Evolutionary conservation across 2,329 filamentous ascomycete genomes (phyloP).

Genomic region (Botrytis fragariae): DNA sequence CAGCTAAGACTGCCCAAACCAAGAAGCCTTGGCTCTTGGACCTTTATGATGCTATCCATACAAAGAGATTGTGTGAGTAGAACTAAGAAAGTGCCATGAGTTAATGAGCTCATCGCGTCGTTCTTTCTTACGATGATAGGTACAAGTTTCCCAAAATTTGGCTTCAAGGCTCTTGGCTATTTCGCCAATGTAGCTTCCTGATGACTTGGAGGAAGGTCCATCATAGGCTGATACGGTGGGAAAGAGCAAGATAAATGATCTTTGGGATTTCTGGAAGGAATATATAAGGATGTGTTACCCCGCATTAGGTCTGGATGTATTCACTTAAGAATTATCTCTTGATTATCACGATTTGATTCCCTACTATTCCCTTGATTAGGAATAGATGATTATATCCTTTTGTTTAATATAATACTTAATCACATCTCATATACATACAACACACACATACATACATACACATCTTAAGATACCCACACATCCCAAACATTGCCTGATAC

Average conservation of each 20-base stretch:
- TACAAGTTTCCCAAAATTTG: not conserved
- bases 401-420: not conserved
- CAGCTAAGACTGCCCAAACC: not conserved
- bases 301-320: not conserved
- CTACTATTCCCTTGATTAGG: constrained; percentile 38
- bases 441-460: not conserved
- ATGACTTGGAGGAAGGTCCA: not conserved
- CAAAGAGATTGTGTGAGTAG: not conserved
- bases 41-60: not conserved
- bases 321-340: not conserved
- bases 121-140: not conserved
- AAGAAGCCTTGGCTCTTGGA: constrained; percentile 4
- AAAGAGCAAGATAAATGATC: not conserved
- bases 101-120: constrained; percentile 3
- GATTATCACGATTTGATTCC: constrained; percentile 25
- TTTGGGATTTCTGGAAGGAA: not conserved
- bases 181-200: not conserved
- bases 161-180: constrained; percentile 1
- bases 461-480: not conserved
- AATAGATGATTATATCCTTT: constrained; percentile 29
- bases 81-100: constrained; percentile 1
- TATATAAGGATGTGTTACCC: constrained; percentile 9
- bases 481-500: not conserved
- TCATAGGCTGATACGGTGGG: not conserved
- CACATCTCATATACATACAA: not conserved